These are phyloP conservation scores for Alectoria sarmentosa DNA, from an alignment of 495 filamentous ascomycete genomes.

Conservation along the genomic window DNA sequence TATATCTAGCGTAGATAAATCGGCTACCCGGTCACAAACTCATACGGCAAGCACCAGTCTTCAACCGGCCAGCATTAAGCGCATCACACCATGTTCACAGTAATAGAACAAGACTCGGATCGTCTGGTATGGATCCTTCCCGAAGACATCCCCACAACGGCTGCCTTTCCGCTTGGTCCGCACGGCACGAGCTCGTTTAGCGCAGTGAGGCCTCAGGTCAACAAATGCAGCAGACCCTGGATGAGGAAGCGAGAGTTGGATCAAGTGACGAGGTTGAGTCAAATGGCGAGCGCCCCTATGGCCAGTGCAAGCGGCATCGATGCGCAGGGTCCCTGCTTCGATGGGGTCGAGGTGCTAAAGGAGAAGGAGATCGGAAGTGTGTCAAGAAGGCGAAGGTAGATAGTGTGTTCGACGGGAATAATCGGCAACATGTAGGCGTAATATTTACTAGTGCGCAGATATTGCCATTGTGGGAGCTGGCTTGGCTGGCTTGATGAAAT, in stretches of 20 bases:
- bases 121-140: conserved; percentile 49
- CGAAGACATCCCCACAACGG: conserved; percentile 36
- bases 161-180: conserved; percentile 49
- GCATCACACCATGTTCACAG: background rate
- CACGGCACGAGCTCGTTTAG: conserved; percentile 33
- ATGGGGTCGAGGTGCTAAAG: conserved; percentile 56
- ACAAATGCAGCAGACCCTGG: conserved; percentile 25
- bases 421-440: background rate
- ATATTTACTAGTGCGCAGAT: conserved; percentile 21
- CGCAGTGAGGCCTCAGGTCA: conserved; percentile 35
- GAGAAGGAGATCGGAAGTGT: conserved; percentile 35
- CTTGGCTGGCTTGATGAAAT: conserved; percentile 60
- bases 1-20: background rate
- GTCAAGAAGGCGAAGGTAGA: background rate
- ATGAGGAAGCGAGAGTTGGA: conserved; percentile 27
- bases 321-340: conserved; percentile 60
- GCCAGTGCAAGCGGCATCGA: conserved; percentile 46
- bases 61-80: conserved; percentile 1
- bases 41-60: background rate
- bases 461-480: conserved; percentile 62
- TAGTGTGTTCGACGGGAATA: background rate
- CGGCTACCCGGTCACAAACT: background rate
- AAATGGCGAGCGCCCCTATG: conserved; percentile 37
- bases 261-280: conserved; percentile 27
- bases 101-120: conserved; percentile 1